Evolutionary conservation across 2,329 filamentous ascomycete species (phyloP), one percentile per base, ranked within the genome.

Genomic region (Arthrinium puccinioides): DNA sequence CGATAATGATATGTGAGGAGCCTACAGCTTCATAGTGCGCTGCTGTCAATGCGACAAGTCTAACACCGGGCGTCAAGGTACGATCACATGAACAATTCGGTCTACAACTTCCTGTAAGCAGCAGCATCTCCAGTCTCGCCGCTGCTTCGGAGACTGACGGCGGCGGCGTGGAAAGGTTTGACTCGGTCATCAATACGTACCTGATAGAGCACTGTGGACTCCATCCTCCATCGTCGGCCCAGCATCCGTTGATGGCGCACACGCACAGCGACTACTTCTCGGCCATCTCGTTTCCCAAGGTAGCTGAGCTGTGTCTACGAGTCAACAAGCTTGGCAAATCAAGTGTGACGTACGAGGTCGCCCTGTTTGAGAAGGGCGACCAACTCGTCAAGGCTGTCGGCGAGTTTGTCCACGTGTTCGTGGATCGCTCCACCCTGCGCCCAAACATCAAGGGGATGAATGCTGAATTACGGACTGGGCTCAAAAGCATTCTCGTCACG

Each of bases 301-400:
- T 88, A 4, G 75, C 94, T 1, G 87, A 96, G 49, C 70, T 96
- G 5, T 86, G 81, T 1, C 61, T 97, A 29, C 74, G 88, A 10
- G 87, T 95, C 24, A 84, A 83, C 48, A 89, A 83, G 59, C 71
- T 97, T 7, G 88, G 89, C 4, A 84, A 78, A 48, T 87, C 85
- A 19, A 95, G 87, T 52, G 88, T 94, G 8, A 85, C 79, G 10
- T 97, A 95, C 54, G 90, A 97, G 56, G 77, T 94, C 41, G 92
- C 80, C 0, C 71, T 97, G 2, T 97, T 96, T 52, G 81, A 87
- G 55, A 71, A 76, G 42, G 86, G 82, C 0, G 65, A 80, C 3
- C 78, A 86, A 2, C 66, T 74, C 15, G 86, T 92, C 9, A 87
- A 84, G 55, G 87, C 87, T 9, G 87, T 95, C 1, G 88, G 88